These are phyloP conservation scores for Musa troglodytarum DNA, from an alignment of 176 grass and related monocot species.

Conservation along the genomic window DNA sequence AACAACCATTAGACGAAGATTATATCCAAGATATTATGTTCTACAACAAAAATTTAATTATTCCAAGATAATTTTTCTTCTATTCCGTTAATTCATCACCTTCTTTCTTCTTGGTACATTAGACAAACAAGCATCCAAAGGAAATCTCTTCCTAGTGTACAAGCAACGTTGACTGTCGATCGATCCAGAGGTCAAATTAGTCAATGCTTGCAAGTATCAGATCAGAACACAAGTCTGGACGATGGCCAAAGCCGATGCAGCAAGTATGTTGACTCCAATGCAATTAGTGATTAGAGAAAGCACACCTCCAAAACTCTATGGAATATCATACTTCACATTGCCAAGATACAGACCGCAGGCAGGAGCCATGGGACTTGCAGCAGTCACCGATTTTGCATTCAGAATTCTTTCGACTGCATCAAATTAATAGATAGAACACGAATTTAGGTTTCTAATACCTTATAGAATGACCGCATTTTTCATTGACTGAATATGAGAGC, in stretches of 20 bases:
- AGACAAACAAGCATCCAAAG: no score
- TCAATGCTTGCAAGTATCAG: neutral
- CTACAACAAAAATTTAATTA: no score
- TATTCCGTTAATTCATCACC: no score
- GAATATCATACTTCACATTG: conserved; percentile 78
- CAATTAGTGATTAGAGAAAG: neutral
- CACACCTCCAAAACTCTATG: conserved; percentile 9
- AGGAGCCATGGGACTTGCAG: conserved; percentile 84
- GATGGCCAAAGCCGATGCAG: no score
- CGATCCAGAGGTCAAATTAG: neutral
- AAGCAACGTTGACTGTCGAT: no score
- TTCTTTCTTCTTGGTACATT: no score
- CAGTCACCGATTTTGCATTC: conserved; percentile 59
- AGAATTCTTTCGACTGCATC: conserved; percentile 77
- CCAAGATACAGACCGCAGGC: conserved; percentile 79
- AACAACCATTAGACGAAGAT: no score
- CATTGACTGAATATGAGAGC: neutral
- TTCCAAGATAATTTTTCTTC: no score
- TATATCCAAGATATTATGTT: no score
- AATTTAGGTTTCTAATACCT: neutral
- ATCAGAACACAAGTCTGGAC: neutral
- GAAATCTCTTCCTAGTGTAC: no score
- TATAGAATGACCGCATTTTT: neutral
- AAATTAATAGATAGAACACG: conserved; percentile 2
- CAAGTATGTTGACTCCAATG: neutral